These are phyloP conservation scores for Metroxylon sagu DNA, from an alignment of 176 grass and related monocot species.

Conservation along the genomic window DNA sequence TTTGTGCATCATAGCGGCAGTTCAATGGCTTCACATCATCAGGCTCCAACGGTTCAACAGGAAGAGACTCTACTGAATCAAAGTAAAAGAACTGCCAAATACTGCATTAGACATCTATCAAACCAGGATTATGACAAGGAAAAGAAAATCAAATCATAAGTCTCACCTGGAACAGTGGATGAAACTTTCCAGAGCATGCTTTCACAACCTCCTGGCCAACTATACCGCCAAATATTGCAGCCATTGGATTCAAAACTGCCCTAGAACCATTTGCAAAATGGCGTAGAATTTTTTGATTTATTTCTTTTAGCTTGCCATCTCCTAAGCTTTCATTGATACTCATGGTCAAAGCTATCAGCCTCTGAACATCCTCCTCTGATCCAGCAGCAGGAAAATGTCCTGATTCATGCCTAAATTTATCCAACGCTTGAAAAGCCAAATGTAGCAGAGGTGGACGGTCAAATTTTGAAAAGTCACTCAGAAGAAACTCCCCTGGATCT, in stretches of 20 bases:
- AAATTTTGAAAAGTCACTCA: constrained; percentile 56
- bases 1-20: constrained; percentile 68
- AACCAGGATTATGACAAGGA: no score
- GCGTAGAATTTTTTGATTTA: constrained; percentile 44
- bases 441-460: constrained; percentile 48
- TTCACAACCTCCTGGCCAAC: constrained; percentile 71
- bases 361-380: constrained; percentile 47
- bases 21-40: constrained; percentile 60
- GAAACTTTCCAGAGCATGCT: constrained; percentile 73
- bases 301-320: constrained; percentile 31
- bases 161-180: constrained; percentile 57
- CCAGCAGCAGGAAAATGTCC: constrained; percentile 47
- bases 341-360: constrained; percentile 35
- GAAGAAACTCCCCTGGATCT: constrained; percentile 64
- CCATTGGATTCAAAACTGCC: constrained; percentile 79
- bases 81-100: constrained; percentile 68
- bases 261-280: constrained; percentile 64
- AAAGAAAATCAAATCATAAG: constrained; percentile 8
- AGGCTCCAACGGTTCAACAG: constrained; percentile 42
- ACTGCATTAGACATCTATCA: constrained; percentile 5
- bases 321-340: constrained; percentile 46
- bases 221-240: constrained; percentile 74
- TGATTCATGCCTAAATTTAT: constrained; percentile 55
- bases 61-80: constrained; percentile 67
- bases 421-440: constrained; percentile 64